A percentile compares a stretch with the other conserved stretches of the same genome.
Evolutionary conservation across 2,329 filamentous ascomycete species (phyloP).

Genomic region (Claviceps sp.): DNA sequence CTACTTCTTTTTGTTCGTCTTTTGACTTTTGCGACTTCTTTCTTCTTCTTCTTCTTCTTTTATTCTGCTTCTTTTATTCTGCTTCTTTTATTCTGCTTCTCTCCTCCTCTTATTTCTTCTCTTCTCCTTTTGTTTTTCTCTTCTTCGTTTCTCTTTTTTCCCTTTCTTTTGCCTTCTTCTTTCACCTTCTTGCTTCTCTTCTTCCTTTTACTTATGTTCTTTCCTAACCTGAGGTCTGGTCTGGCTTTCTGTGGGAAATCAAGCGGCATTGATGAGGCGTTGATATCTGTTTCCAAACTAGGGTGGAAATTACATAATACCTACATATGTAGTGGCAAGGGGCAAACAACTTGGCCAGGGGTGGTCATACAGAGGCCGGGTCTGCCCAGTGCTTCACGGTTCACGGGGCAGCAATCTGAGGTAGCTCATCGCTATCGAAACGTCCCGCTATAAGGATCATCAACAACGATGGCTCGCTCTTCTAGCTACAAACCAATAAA

Average conservation of each 20-base stretch:
- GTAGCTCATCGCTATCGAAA: background rate
- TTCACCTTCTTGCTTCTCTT: background rate
- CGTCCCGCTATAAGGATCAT: background rate
- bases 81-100: background rate
- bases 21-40: background rate
- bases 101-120: no score
- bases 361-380: background rate
- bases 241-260: background rate
- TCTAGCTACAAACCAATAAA: background rate
- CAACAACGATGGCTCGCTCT: background rate
- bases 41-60: background rate
- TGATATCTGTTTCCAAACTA: slow-evolving; percentile 6
- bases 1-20: no score
- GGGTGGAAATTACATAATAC: slow-evolving; percentile 1
- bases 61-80: no score
- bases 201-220: slow-evolving; percentile 2
- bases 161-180: background rate
- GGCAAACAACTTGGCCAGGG: slow-evolving; percentile 2
- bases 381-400: background rate
- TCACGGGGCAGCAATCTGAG: background rate
- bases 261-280: slow-evolving; percentile 6
- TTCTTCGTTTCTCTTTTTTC: background rate
- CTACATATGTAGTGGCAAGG: slow-evolving; percentile 1
- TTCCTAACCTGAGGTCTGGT: no score
- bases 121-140: background rate